These are phyloP conservation scores for Boletus semigastroideus DNA, from an alignment of 1,284 basidiomycete genomes.

Conservation along the genomic window DNA sequence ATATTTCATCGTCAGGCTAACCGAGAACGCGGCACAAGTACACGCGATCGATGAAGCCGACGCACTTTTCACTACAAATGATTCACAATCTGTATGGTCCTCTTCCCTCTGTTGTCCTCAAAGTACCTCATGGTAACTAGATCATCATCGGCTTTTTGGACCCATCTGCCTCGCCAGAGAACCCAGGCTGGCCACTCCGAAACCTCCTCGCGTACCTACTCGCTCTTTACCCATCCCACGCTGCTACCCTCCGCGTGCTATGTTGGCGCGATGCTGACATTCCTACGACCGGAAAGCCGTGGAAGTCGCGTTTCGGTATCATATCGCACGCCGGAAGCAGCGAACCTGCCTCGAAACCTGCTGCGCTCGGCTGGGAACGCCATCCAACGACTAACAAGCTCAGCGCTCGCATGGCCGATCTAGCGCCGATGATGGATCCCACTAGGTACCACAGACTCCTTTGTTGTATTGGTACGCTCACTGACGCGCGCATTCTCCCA, in stretches of 20 bases:
- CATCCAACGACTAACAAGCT: slow-evolving; percentile 79
- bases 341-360: slow-evolving; percentile 41
- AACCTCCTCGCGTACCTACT: slow-evolving; percentile 86
- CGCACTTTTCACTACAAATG: slow-evolving; percentile 49
- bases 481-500: slow-evolving; percentile 27
- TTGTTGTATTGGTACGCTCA: neutral
- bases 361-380: slow-evolving; percentile 94
- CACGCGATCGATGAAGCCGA: slow-evolving; percentile 56
- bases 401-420: slow-evolving; percentile 84
- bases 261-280: slow-evolving; percentile 72
- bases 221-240: slow-evolving; percentile 49
- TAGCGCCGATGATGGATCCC: slow-evolving; percentile 97
- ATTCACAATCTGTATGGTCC: slow-evolving; percentile 39
- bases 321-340: slow-evolving; percentile 36
- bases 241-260: slow-evolving; percentile 60
- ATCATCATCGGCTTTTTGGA: slow-evolving; percentile 80
- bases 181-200: slow-evolving; percentile 93
- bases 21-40: slow-evolving; percentile 37
- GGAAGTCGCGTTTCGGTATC: slow-evolving; percentile 64
- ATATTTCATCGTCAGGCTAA: slow-evolving; percentile 60
- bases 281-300: slow-evolving; percentile 39
- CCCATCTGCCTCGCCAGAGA: slow-evolving; percentile 74
- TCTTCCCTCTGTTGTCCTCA: neutral
- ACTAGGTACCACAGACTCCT: slow-evolving; percentile 43
- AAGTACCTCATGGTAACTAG: slow-evolving; percentile 35